Evolutionary conservation across 805 yeast genomes (phyloP).

Genomic region (Metschnikowia shivogae): DNA sequence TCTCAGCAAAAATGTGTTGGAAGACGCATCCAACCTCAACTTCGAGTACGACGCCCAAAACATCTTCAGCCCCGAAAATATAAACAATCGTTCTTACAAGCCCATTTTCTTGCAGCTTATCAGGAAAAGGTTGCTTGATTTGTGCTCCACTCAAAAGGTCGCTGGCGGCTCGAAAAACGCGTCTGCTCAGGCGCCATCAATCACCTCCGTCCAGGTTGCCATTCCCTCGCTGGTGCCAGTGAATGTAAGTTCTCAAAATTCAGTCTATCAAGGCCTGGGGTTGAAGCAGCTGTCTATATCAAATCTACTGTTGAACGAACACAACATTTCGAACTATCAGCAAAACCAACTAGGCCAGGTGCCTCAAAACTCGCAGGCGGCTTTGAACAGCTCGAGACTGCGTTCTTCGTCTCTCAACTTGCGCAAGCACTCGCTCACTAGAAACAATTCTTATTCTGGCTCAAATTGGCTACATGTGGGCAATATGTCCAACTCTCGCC

Average conservation of each 20-base stretch:
- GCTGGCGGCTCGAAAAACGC: constrained; percentile 9
- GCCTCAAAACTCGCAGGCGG: constrained; percentile 7
- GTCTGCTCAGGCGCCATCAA: constrained; percentile 5
- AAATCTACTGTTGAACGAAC: constrained; percentile 37
- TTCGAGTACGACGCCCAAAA: constrained; percentile 31
- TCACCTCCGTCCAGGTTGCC: constrained; percentile 13
- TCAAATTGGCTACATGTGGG: constrained; percentile 44
- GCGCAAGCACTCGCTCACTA: constrained; percentile 41
- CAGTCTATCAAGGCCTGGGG: constrained; percentile 18
- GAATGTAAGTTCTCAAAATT: constrained; percentile 3
- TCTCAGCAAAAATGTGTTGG: constrained; percentile 20
- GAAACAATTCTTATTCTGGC: constrained; percentile 36
- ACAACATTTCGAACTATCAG: constrained; percentile 32
- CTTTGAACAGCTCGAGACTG: constrained; percentile 24
- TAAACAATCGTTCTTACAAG: constrained; percentile 29
- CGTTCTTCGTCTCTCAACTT: constrained; percentile 35
- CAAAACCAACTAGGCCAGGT: constrained; percentile 13
- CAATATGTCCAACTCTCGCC: constrained; percentile 27
- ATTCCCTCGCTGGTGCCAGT: constrained; percentile 8
- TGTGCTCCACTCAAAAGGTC: constrained; percentile 26
- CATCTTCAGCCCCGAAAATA: constrained; percentile 29
- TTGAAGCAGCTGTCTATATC: constrained; percentile 38
- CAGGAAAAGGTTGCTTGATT: constrained; percentile 38
- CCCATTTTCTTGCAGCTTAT: constrained; percentile 40
- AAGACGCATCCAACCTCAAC: constrained; percentile 7